A percentile compares a stretch with the other conserved stretches of the same genome.
Conservation (phyloP, 768 basidiomycete species). For the Scleroderma citrinum region DNA sequence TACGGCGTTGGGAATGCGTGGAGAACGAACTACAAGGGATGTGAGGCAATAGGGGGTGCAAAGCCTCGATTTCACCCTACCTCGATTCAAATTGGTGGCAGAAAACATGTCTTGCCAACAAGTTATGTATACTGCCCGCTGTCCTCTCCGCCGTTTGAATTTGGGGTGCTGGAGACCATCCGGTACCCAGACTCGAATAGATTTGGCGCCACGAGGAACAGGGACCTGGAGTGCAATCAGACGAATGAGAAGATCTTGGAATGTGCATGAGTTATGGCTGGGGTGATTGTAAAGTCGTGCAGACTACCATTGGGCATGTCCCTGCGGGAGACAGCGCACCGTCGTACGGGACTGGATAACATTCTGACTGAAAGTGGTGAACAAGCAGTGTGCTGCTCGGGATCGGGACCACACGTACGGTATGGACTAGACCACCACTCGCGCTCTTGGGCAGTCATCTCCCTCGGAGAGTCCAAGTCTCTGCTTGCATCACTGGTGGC, state of each 20-base stretch:
- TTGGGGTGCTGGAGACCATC: conserved; percentile 65
- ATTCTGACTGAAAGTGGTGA: conserved; percentile 52
- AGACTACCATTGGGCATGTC: conserved; percentile 53
- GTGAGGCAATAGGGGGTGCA: background rate
- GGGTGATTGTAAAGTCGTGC: background rate
- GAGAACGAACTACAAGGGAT: conserved; percentile 17
- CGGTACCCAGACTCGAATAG: conserved; percentile 33
- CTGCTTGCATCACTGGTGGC: conserved; percentile 17
- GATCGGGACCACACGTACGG: conserved; percentile 35
- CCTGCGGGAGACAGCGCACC: conserved; percentile 44
- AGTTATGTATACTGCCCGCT: conserved; percentile 46
- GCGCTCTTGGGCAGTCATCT: conserved; percentile 59
- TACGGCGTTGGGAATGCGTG: conserved; percentile 21
- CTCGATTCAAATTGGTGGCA: conserved; percentile 29
- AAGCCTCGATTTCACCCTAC: conserved; percentile 19
- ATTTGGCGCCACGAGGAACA: conserved; percentile 20
- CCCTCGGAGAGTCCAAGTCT: conserved; percentile 38
- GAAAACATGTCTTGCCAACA: conserved; percentile 51
- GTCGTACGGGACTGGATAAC: conserved; percentile 58
- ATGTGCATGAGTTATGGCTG: background rate
- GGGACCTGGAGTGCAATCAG: conserved; percentile 46
- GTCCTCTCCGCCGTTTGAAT: conserved; percentile 44
- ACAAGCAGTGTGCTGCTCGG: background rate
- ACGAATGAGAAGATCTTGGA: conserved; percentile 61
- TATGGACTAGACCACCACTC: conserved; percentile 74